Percentiles rank a stretch among this genome's conserved stretches.
Conservation (phyloP, 169 alveolate species). For the Ichthyophthirius multifiliis region DNA sequence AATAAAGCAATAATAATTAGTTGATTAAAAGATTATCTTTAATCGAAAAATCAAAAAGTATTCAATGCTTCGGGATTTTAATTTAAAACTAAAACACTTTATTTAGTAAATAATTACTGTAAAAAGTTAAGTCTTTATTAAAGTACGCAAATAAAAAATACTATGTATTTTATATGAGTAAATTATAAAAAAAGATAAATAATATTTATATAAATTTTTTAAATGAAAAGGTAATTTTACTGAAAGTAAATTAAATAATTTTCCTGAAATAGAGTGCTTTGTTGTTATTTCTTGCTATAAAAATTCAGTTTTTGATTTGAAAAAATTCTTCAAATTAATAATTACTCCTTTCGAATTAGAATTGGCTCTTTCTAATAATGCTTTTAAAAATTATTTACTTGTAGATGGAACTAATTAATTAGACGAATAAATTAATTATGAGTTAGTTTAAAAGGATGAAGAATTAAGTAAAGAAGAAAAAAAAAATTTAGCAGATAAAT, state of each 20-base stretch:
- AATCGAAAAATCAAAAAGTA: neutral
- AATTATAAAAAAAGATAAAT: neutral
- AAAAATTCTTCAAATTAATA: conserved; percentile 26
- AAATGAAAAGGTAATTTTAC: neutral
- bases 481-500: neutral
- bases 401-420: neutral
- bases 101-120: neutral
- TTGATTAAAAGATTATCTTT: neutral
- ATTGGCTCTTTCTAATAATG: conserved; percentile 6
- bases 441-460: neutral
- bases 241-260: conserved; percentile 32
- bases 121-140: neutral
- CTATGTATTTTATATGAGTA: conserved; percentile 32
- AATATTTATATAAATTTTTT: no score
- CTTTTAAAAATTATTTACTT: neutral
- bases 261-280: conserved; percentile 42
- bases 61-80: conserved; percentile 1
- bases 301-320: conserved; percentile 26
- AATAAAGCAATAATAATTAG: neutral
- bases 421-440: neutral
- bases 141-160: conserved; percentile 13
- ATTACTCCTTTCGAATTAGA: conserved; percentile 37
- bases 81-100: neutral
- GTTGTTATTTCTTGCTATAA: conserved; percentile 22
- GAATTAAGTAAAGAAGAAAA: neutral